Percentiles rank a stretch among this genome's conserved stretches.
phyloP scores from a whole-genome alignment of 2,329 filamentous ascomycete species.

The Amesomyces nigricolor region DNA sequence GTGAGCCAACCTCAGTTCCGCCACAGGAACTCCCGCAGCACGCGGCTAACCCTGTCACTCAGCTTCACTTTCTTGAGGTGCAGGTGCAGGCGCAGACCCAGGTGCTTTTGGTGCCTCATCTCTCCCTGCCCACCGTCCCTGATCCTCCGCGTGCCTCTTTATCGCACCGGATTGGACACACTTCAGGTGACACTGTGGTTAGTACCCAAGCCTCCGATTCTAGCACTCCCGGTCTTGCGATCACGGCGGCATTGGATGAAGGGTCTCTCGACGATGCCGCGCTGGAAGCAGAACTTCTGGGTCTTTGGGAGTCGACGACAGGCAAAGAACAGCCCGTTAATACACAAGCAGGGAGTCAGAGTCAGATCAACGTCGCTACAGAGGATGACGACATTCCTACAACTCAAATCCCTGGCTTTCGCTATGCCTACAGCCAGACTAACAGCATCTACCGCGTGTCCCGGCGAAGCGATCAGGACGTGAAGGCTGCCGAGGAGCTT shows the following conservation, averaged over 20 bases:
- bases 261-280: slow-evolving; percentile 4
- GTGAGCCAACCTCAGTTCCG: slow-evolving; percentile 11
- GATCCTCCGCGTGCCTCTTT: slow-evolving; percentile 22
- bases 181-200: slow-evolving; percentile 25
- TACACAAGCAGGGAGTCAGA: slow-evolving; percentile 14
- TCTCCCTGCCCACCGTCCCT: slow-evolving; percentile 22
- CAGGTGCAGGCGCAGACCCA: not conserved
- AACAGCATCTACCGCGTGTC: slow-evolving; percentile 9
- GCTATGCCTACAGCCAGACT: slow-evolving; percentile 12
- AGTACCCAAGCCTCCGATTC: slow-evolving; percentile 19
- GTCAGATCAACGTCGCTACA: not conserved
- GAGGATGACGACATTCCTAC: not conserved
- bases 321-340: slow-evolving; percentile 17
- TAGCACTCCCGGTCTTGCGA: not conserved
- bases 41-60: slow-evolving; percentile 10
- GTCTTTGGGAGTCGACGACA: slow-evolving; percentile 11
- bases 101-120: not conserved
- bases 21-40: not conserved
- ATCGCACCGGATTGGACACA: slow-evolving; percentile 23
- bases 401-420: slow-evolving; percentile 16
- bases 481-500: slow-evolving; percentile 6
- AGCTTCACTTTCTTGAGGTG: slow-evolving; percentile 1
- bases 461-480: slow-evolving; percentile 16
- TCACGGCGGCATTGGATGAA: not conserved
- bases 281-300: slow-evolving; percentile 8